Percentiles rank a stretch among this genome's conserved stretches.
Evolutionary conservation across 306 rosid genomes (phyloP).

Genomic region (Adenanthera pavonina): DNA sequence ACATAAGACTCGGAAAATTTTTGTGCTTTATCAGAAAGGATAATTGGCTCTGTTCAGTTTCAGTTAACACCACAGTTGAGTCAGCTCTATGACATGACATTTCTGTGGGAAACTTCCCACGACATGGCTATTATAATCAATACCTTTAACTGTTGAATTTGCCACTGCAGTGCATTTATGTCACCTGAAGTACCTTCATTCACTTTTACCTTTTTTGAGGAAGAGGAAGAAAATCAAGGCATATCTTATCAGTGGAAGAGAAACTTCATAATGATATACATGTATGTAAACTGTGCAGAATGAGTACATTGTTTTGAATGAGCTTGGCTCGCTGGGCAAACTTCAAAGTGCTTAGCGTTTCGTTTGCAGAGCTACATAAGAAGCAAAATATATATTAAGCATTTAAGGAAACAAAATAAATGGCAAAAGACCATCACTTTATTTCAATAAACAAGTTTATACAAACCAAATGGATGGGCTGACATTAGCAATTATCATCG

Average conservation of each 20-base stretch:
- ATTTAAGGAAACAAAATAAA: conserved; percentile 24
- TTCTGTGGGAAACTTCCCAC: conserved; percentile 32
- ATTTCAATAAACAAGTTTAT: conserved; percentile 39
- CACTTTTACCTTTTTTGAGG: conserved; percentile 75
- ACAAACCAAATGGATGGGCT: conserved; percentile 92
- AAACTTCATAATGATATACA: not conserved
- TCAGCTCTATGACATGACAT: conserved; percentile 39
- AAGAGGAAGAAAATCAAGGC: conserved; percentile 34
- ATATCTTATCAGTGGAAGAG: conserved; percentile 6
- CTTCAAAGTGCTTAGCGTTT: conserved; percentile 94
- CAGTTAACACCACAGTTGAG: conserved; percentile 35
- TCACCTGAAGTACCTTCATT: conserved; percentile 96
- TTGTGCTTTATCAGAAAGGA: conserved; percentile 70
- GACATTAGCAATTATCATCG: conserved; percentile 92
- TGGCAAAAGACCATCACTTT: conserved; percentile 23
- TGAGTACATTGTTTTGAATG: conserved; percentile 88
- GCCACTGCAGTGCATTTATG: conserved; percentile 80
- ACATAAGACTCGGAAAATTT: conserved; percentile 38
- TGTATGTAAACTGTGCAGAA: conserved; percentile 10
- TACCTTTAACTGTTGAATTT: conserved; percentile 92
- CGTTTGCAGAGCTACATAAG: conserved; percentile 77
- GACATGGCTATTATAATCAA: conserved; percentile 32
- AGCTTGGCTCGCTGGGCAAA: conserved; percentile 99
- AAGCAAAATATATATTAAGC: conserved; percentile 42
- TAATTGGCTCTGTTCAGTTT: conserved; percentile 72